A percentile compares a stretch with the other conserved stretches of the same genome.
phyloP scores from a whole-genome alignment of 2,329 filamentous ascomycete species.

The Xylariaceae sp. region DNA sequence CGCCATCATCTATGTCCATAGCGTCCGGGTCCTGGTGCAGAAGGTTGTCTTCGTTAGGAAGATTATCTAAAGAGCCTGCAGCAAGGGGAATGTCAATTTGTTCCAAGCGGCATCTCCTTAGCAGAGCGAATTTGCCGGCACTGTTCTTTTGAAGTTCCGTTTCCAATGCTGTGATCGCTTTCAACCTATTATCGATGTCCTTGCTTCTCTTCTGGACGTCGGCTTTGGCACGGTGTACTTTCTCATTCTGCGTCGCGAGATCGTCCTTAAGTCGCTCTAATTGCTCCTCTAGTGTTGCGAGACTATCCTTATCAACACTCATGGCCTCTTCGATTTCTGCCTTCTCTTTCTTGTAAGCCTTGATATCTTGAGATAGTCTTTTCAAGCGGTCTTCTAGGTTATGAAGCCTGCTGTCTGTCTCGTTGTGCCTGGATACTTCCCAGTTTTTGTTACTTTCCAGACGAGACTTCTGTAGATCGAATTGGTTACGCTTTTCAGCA shows the following conservation, averaged over 20 bases:
- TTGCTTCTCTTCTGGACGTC: constrained; percentile 82
- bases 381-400: constrained; percentile 62
- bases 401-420: constrained; percentile 65
- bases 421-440: constrained; percentile 49
- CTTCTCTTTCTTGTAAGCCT: constrained; percentile 67
- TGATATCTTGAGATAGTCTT: constrained; percentile 64
- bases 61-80: constrained; percentile 71
- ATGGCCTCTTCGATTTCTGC: constrained; percentile 68
- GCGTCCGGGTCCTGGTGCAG: constrained; percentile 74
- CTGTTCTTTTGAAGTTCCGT: constrained; percentile 81
- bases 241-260: constrained; percentile 65
- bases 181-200: constrained; percentile 70
- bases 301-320: constrained; percentile 67
- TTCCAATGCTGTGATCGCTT: constrained; percentile 74
- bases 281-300: constrained; percentile 69
- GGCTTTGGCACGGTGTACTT: constrained; percentile 70
- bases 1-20: constrained; percentile 85
- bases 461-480: constrained; percentile 76
- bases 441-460: constrained; percentile 60
- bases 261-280: constrained; percentile 65
- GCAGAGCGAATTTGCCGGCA: constrained; percentile 74
- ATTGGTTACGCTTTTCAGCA: constrained; percentile 79
- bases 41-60: constrained; percentile 82
- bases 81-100: constrained; percentile 81
- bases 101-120: constrained; percentile 88